phyloP scores from a whole-genome alignment of 179 eudicot genomes.

The Patellifolia procumbens region DNA sequence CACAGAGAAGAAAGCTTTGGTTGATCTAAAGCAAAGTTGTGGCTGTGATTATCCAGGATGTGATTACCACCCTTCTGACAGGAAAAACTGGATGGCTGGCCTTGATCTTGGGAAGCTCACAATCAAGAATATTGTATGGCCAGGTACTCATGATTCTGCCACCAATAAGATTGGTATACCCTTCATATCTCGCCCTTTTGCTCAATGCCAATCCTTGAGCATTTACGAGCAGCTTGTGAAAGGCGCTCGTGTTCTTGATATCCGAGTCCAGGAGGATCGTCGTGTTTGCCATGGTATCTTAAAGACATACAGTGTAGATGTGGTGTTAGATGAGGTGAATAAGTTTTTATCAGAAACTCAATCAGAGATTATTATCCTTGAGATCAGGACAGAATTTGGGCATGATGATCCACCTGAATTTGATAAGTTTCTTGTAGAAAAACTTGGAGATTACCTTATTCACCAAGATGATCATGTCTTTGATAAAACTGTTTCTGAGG shows the following conservation, averaged over 20 bases:
- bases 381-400: conserved; percentile 86
- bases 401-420: conserved; percentile 84
- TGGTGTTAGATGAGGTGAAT: conserved; percentile 64
- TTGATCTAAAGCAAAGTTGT: conserved; percentile 42
- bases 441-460: conserved; percentile 71
- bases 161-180: conserved; percentile 81
- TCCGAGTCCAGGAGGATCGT: conserved; percentile 74
- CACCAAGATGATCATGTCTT: conserved; percentile 76
- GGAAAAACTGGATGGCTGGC: conserved; percentile 78
- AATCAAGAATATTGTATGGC: conserved; percentile 77
- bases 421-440: conserved; percentile 59
- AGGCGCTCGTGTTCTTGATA: conserved; percentile 68
- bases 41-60: conserved; percentile 72
- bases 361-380: conserved; percentile 79
- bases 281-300: conserved; percentile 84
- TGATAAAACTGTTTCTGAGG: conserved; percentile 56
- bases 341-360: conserved; percentile 72
- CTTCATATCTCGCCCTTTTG: conserved; percentile 70
- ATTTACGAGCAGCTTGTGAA: conserved; percentile 66
- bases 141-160: conserved; percentile 92
- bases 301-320: conserved; percentile 58
- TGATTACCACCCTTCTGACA: conserved; percentile 61
- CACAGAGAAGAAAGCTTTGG: conserved; percentile 52
- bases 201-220: conserved; percentile 81
- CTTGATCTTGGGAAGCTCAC: conserved; percentile 58